Evolutionary conservation across 2,329 filamentous ascomycete genomes (phyloP), one percentile per base, ranked within the genome.

Genomic region (Nigrospora osmanthi): DNA sequence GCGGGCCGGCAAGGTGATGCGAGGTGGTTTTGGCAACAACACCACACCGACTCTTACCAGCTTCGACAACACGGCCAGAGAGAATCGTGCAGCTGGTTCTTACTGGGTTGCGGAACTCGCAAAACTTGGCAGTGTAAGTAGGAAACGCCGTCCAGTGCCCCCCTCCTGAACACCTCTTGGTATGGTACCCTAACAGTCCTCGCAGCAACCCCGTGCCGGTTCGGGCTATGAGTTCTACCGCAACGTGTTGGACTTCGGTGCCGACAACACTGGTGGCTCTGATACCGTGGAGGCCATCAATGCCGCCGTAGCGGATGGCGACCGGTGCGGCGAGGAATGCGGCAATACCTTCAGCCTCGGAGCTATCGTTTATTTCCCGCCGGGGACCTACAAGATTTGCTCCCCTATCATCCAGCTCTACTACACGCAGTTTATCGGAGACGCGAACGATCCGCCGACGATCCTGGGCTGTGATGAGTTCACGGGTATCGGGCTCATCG

Each of bases 391-490:
- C 34, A 42, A 46, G 14, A 40, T 53, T 12, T 48, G 36, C 12
- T 23, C 23, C 3, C 35, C 52, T 3, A 45, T 53, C 10, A 40
- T 44, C 10, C 28, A 35, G 31, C 37, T 30, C 31, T 52, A 43
- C 36, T 30, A 36, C 6, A 54, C 84, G 40, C 81, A 87, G 64
- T 35, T 47, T 17, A 34, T 47, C 17, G 45, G 45, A 9, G 41
- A 47, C 14, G 76, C 80, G 11, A 61, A 71, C 48, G 67, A 73
- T 51, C 58, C 76, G 30, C 82, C 83, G 2, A 73, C 73, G 0
- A 70, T 87, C 57, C 81, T 83, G 58, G 79, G 75, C 4, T 59
- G 71, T 1, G 54, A 71, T 10, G 67, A 68, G 28, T 88, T 88
- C 56, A 65, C 66, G 3, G 49, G 53, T 2, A 47, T 53, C 11